phyloP scores from a whole-genome alignment of 2,329 filamentous ascomycete genomes.

The Colletotrichum acutatum region DNA sequence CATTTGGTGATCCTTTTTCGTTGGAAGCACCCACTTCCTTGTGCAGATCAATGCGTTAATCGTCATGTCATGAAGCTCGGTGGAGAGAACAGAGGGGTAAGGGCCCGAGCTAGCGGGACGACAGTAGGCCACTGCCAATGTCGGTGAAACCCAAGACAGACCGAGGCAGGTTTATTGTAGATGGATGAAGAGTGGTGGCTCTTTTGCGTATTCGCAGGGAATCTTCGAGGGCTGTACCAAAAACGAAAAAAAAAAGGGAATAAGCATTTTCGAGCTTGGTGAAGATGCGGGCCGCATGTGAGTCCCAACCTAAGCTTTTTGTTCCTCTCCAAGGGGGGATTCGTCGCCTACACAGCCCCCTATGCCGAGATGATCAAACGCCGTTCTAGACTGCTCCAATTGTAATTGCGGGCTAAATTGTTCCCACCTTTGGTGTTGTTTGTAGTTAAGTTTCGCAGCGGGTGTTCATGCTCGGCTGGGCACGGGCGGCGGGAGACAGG shows the following conservation, averaged over 20 bases:
- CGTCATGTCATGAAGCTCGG: neutral
- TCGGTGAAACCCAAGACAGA: neutral
- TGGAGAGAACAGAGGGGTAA: neutral
- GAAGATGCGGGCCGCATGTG: neutral
- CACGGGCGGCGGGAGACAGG: neutral
- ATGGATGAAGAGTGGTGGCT: neutral
- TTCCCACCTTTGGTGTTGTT: neutral
- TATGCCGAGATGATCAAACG: no score
- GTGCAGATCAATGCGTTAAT: slow-evolving; percentile 20
- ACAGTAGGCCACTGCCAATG: neutral
- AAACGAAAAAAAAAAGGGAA: no score
- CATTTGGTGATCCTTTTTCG: neutral
- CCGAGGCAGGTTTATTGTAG: neutral
- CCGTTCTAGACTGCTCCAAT: neutral
- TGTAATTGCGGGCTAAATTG: neutral
- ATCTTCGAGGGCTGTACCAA: no score
- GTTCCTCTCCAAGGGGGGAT: no score
- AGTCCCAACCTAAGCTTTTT: no score
- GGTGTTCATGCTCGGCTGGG: neutral
- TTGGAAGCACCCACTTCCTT: slow-evolving; percentile 1
- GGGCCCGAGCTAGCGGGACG: neutral
- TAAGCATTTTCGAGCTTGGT: neutral
- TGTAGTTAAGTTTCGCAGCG: neutral
- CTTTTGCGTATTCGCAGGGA: no score
- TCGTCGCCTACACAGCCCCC: no score